These are phyloP conservation scores for Hondaea fermentalgiana DNA, from an alignment of 108 stramenopile genomes.

Conservation along the genomic window DNA sequence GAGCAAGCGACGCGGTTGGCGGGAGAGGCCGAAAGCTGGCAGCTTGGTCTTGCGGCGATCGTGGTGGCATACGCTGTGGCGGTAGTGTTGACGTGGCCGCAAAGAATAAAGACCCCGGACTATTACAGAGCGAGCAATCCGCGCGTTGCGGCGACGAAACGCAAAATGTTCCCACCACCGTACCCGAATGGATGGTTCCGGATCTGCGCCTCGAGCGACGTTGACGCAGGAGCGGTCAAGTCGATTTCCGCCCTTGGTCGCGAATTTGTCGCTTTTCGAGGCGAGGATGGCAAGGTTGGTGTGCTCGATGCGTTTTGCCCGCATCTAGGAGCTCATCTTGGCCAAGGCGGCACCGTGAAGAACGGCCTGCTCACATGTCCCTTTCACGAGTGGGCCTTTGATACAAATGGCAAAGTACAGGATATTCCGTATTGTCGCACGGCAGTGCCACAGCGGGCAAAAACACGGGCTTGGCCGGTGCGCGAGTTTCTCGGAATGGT, in stretches of 20 bases:
- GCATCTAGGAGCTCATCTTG: conserved; percentile 33
- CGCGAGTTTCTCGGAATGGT: not conserved
- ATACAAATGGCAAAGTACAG: conserved; percentile 12
- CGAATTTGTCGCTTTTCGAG: conserved; percentile 19
- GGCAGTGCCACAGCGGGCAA: not conserved
- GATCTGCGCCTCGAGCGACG: conserved; percentile 14
- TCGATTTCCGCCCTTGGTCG: conserved; percentile 22
- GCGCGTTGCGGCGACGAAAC: not conserved
- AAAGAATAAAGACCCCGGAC: not conserved
- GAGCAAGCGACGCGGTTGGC: not conserved
- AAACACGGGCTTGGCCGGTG: not conserved
- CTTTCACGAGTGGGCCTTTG: conserved; percentile 31
- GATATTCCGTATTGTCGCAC: conserved; percentile 15
- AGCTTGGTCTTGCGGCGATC: not conserved
- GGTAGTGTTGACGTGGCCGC: not conserved
- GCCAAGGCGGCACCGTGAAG: conserved; percentile 22
- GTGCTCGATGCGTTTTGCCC: conserved; percentile 28
- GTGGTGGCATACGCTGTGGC: not conserved
- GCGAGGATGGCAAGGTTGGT: not conserved
- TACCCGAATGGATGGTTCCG: conserved; percentile 30
- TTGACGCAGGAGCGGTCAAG: not conserved
- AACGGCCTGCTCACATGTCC: conserved; percentile 22
- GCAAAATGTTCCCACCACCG: not conserved
- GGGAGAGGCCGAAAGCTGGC: not conserved
- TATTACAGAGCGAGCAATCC: not conserved